These are phyloP conservation scores for Nakazawaea pomicola DNA, from an alignment of 805 yeast genomes.

Conservation along the genomic window DNA sequence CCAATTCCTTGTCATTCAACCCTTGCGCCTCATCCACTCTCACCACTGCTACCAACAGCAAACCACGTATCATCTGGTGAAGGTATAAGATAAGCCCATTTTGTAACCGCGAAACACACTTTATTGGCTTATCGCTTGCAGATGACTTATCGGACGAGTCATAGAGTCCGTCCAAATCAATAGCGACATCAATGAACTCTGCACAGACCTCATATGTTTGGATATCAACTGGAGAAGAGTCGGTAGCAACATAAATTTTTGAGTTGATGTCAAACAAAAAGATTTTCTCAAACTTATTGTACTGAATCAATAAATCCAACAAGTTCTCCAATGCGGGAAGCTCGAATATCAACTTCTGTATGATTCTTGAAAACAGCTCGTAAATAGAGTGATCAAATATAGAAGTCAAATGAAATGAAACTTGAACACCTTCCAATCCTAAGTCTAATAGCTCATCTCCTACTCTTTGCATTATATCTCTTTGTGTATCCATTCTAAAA, in stretches of 20 bases:
- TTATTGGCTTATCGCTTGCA: conserved; percentile 20
- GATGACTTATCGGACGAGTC: conserved; percentile 20
- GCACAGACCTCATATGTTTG: conserved; percentile 96
- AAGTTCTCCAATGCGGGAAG: conserved; percentile 83
- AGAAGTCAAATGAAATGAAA: conserved; percentile 86
- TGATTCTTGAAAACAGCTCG: conserved; percentile 91
- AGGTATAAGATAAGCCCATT: conserved; percentile 82
- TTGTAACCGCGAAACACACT: conserved; percentile 69
- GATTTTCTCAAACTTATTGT: conserved; percentile 87
- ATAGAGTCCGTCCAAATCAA: conserved; percentile 77
- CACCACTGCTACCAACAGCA: conserved; percentile 84
- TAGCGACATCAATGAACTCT: conserved; percentile 91
- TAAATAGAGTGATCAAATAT: conserved; percentile 94
- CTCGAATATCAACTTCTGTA: conserved; percentile 87
- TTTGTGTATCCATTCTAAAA: conserved; percentile 87
- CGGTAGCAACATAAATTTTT: conserved; percentile 93
- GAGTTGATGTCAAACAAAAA: conserved; percentile 89
- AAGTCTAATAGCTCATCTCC: conserved; percentile 88
- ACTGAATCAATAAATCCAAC: conserved; percentile 83
- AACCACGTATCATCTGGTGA: conserved; percentile 88
- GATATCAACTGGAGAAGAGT: conserved; percentile 91
- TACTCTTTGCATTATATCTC: conserved; percentile 94
- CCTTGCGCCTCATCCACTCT: conserved; percentile 48
- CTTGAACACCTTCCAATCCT: conserved; percentile 88
- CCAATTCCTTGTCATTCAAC: conserved; percentile 12